These are phyloP conservation scores for Hypomontagnella submonticulosa DNA, from an alignment of 495 filamentous ascomycete genomes.

Conservation along the genomic window DNA sequence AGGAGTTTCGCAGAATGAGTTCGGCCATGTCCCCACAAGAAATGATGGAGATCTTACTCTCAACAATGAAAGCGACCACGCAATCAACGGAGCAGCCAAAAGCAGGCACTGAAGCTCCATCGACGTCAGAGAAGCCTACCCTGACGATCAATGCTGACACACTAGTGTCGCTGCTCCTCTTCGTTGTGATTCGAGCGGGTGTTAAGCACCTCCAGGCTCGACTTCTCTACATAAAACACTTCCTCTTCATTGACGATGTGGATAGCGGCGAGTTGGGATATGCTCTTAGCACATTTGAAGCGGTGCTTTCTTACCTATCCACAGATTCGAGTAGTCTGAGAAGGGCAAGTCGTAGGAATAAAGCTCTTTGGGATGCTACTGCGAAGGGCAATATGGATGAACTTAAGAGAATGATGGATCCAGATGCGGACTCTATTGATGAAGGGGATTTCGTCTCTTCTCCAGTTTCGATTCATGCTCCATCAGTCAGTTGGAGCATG, in stretches of 20 bases:
- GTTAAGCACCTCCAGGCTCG: slow-evolving; percentile 88
- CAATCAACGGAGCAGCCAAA: slow-evolving; percentile 58
- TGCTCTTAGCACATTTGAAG: slow-evolving; percentile 95
- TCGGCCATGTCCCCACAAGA: slow-evolving; percentile 89
- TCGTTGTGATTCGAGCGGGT: slow-evolving; percentile 93
- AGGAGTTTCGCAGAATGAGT: slow-evolving; percentile 88
- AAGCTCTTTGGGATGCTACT: slow-evolving; percentile 87
- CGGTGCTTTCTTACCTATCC: slow-evolving; percentile 89
- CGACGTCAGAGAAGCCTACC: slow-evolving; percentile 56
- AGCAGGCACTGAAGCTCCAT: slow-evolving; percentile 6
- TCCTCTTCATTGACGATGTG: slow-evolving; percentile 96
- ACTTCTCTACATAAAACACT: slow-evolving; percentile 91
- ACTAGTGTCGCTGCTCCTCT: slow-evolving; percentile 87
- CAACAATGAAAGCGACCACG: slow-evolving; percentile 88
- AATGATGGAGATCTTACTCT: slow-evolving; percentile 89
- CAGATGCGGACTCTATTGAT: slow-evolving; percentile 55
- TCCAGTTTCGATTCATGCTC: slow-evolving; percentile 53
- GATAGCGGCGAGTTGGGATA: slow-evolving; percentile 98
- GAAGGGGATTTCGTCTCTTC: slow-evolving; percentile 53
- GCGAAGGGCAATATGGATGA: slow-evolving; percentile 77
- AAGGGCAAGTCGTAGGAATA: slow-evolving; percentile 85
- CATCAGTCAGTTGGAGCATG: slow-evolving; percentile 56
- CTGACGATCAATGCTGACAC: slow-evolving; percentile 96
- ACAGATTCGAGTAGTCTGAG: slow-evolving; percentile 83
- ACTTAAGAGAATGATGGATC: slow-evolving; percentile 83